phyloP scores from a whole-genome alignment of 345 rosid species.

The Salix arbutifolia region DNA sequence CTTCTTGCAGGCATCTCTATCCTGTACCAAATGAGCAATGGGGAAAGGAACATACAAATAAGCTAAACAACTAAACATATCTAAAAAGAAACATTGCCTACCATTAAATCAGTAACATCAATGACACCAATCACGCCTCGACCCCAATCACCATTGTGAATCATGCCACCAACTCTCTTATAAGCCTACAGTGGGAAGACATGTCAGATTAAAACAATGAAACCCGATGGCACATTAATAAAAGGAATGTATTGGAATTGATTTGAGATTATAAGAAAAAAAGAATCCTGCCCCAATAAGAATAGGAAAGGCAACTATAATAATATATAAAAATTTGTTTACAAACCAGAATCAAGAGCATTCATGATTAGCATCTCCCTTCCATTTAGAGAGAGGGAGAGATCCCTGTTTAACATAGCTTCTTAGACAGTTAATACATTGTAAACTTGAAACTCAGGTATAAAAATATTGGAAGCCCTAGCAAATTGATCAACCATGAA shows the following conservation, averaged over 20 bases:
- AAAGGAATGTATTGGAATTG: background rate
- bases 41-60: background rate
- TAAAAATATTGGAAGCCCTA: background rate
- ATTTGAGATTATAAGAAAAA: background rate
- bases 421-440: background rate
- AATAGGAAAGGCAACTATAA: background rate
- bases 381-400: too few relatives aligned
- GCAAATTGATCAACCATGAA: background rate
- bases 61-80: background rate
- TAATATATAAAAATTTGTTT: background rate
- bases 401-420: too few relatives aligned
- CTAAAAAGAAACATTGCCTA: constrained; percentile 4
- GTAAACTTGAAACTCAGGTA: background rate
- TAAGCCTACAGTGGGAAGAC: constrained; percentile 23
- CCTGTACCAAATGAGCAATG: background rate
- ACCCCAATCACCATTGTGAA: constrained; percentile 32
- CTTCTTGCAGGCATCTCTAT: background rate
- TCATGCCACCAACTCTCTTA: constrained; percentile 40
- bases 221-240: background rate
- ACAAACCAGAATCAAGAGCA: too few relatives aligned
- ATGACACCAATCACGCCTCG: constrained; percentile 37
- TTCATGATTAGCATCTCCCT: too few relatives aligned
- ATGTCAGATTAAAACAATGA: background rate
- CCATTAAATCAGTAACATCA: constrained; percentile 38
- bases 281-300: background rate